These are phyloP conservation scores for Penicillium freii DNA, from an alignment of 2,329 filamentous ascomycete species.

Conservation along the genomic window DNA sequence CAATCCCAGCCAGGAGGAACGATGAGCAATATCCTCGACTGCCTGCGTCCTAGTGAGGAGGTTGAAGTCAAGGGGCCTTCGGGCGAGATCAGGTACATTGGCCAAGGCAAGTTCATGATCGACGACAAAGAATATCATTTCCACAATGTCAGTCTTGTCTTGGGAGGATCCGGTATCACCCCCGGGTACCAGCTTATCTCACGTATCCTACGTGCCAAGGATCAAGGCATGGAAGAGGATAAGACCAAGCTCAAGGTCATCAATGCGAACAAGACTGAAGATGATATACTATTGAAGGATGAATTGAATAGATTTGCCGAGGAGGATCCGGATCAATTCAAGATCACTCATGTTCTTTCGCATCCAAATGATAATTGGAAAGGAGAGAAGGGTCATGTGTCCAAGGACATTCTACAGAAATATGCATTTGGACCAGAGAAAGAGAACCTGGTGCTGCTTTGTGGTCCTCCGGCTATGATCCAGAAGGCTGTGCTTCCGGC, in stretches of 20 bases:
- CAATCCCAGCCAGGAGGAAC: too few species aligned
- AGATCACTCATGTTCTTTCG: not conserved
- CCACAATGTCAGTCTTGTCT: too few species aligned
- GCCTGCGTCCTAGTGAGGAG: too few species aligned
- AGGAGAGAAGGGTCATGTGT: not conserved
- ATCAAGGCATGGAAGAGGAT: not conserved
- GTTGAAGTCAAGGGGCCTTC: too few species aligned
- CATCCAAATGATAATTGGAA: not conserved
- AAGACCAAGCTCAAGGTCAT: not conserved
- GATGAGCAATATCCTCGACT: too few species aligned
- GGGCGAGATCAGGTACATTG: too few species aligned
- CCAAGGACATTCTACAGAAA: not conserved
- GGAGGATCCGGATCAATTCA: not conserved
- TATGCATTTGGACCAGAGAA: not conserved
- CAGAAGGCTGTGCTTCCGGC: not conserved
- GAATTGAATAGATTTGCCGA: not conserved
- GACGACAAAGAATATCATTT: too few species aligned
- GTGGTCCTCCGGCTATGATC: too few species aligned
- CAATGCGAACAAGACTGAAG: not conserved
- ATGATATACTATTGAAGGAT: not conserved
- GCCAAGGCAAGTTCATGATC: too few species aligned
- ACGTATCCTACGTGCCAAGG: not conserved
- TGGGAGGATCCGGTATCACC: too few species aligned
- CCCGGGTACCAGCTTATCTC: not conserved
- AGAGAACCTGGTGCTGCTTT: not conserved